Evolutionary conservation across 345 rosid genomes (phyloP), one percentile per base, ranked within the genome.

Genomic region (Nephelium lappaceum): DNA sequence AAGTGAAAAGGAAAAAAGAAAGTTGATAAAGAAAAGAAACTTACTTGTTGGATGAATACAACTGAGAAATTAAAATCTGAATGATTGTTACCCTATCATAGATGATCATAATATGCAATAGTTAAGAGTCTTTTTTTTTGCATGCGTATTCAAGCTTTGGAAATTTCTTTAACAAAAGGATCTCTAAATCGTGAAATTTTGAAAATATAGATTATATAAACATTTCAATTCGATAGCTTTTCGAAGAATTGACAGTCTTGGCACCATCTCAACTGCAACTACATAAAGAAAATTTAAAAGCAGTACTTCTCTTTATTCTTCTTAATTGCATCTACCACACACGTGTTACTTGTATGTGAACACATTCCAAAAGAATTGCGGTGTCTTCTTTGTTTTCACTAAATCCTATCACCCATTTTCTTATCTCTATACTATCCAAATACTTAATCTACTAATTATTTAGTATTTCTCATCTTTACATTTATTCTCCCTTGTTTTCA

Each of bases 171-270:
- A 23, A 31, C 27, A 23, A 23, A 61, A 4, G 1, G 5, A 61
- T 25, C 18, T 10, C 21, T 74, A 36, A 72, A 55, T 73, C 16
- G 24, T 49, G 18, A 64, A 27, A 7, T 25, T 27, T 25, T 27
- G 16, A 64, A 11, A 8, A 10, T 36, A 18, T 3, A 39, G 14
- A 63, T 25, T 18, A 42, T 11, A 11, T n/a, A 16, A 65, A 45
- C 7, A 78, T 77, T 61, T 83, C 77, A 55, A 53, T 49, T 57
- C 81, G 80, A 57, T 45, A 65, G 58, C 76, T 83, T 80, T 16
- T 69, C 12, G 55, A 58, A 83, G 81, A 66, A 82, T 72, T 69
- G 88, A 85, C 82, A 85, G 70, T 70, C 63, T 84, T 67, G 84
- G 79, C 55, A 71, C 69, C 70, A 74, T 80, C 83, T 71, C 45